These are phyloP conservation scores for Psilocybe mexicana DNA, from an alignment of 1,284 basidiomycete species.

Conservation along the genomic window DNA sequence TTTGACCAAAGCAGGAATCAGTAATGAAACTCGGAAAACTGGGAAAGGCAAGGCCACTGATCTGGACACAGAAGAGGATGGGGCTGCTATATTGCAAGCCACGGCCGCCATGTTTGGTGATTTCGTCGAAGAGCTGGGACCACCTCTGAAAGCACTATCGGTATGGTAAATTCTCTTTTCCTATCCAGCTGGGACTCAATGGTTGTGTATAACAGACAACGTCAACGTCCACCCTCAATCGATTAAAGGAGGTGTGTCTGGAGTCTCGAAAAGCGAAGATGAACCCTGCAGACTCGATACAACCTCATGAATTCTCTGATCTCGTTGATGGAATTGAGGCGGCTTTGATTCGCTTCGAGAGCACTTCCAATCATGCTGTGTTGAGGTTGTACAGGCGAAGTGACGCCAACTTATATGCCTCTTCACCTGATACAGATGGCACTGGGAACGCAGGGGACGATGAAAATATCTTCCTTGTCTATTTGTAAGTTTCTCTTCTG, in stretches of 20 bases:
- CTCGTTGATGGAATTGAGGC: constrained; percentile 68
- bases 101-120: constrained; percentile 81
- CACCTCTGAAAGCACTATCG: constrained; percentile 74
- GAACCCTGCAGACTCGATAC: constrained; percentile 33
- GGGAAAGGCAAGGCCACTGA: constrained; percentile 33
- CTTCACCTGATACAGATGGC: background rate
- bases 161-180: constrained; percentile 43
- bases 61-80: constrained; percentile 41
- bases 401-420: constrained; percentile 34
- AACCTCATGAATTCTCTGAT: constrained; percentile 58
- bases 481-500: constrained; percentile 67
- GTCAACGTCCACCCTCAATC: constrained; percentile 59
- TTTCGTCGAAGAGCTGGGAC: constrained; percentile 81
- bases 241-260: constrained; percentile 66
- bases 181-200: background rate
- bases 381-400: constrained; percentile 71
- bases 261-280: constrained; percentile 32
- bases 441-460: constrained; percentile 34
- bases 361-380: constrained; percentile 80
- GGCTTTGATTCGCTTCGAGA: constrained; percentile 75
- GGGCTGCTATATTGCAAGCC: constrained; percentile 56
- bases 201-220: constrained; percentile 44
- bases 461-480: constrained; percentile 82
- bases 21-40: constrained; percentile 37
- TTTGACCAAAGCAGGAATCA: constrained; percentile 64